Evolutionary conservation across 371 early-diverging fungal genomes (phyloP).

Genomic region (Mortierella sp.): DNA sequence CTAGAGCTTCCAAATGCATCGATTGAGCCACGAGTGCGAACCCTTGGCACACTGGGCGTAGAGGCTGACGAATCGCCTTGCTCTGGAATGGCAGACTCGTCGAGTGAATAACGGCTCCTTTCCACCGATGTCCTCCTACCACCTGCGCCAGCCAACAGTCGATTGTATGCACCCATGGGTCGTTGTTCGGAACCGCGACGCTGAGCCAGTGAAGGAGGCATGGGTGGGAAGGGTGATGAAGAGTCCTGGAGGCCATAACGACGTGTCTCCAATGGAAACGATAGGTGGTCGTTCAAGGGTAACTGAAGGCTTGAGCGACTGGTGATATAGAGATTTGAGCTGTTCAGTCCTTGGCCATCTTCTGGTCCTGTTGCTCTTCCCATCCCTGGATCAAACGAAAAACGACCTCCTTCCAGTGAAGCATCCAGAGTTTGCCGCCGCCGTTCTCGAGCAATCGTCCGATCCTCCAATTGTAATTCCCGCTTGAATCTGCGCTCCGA

Average conservation of each 20-base stretch:
- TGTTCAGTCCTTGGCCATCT: constrained; percentile 1
- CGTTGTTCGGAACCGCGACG: constrained; percentile 3
- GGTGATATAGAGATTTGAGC: constrained; percentile 9
- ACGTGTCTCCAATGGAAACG: constrained; percentile 15
- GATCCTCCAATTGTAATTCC: constrained; percentile 43
- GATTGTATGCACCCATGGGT: constrained; percentile 17
- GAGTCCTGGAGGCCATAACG: constrained; percentile 21
- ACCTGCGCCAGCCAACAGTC: constrained; percentile 4
- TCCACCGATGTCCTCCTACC: constrained; percentile 10
- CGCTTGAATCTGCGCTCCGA: constrained; percentile 51
- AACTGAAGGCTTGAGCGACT: constrained; percentile 28
- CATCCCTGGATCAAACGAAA: background rate
- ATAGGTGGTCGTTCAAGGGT: constrained; percentile 19
- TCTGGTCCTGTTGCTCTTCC: background rate
- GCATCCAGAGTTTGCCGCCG: constrained; percentile 4
- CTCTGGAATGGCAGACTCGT: constrained; percentile 5
- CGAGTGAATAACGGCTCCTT: background rate
- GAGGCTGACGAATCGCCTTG: background rate
- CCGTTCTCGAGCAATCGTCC: constrained; percentile 44
- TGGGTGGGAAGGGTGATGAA: background rate
- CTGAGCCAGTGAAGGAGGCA: constrained; percentile 6
- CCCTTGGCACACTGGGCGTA: background rate
- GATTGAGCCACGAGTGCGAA: constrained; percentile 1
- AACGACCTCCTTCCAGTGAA: background rate
- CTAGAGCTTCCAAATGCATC: constrained; percentile 4